Base-by-base conservation (phyloP, 176 grass and related monocot species). In the Cenchrus fungigraminus region DNA sequence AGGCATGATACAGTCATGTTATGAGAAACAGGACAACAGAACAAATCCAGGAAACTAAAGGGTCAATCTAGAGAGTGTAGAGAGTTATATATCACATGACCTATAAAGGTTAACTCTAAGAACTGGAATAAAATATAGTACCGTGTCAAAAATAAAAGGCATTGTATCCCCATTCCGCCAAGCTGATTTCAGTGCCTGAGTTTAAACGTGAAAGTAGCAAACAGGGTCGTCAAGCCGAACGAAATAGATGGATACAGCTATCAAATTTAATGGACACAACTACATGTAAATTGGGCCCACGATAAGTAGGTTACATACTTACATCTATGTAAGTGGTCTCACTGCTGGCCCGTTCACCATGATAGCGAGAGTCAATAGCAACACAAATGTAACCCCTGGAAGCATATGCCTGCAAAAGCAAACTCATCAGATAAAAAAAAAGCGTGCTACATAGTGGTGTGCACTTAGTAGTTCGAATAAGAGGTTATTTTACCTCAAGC, bases 101-200 rank as follows among this genome's bases (percentile, higher is more conserved):
- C 28, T 73, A 40, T 40, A 51, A 5, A 72, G 1, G 40, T 74
- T 60, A 65, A 77, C 17, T 83, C 14, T 61, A 88, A 73, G 45
- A 82, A 59, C 40, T 80, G 43, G 19, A 46, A 53, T 64, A 80
- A 37, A 47, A 75, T 85, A 80, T 55, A 17, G 20, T 95, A 98
- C 96, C 89, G 96, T 98, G 88, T 98, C 96, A 86, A 93, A 94
- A 78, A 98, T 91, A 81, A 98, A 98, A 59, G 93, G 96, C 96
- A 98, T 98, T 1, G 89, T 92, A 77, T 90, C 85, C 54, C 91
- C 96, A 66, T 88, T 92, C 79, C 34, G 88, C 96, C 96, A 98
- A 83, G 93, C 72, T 40, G 74, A 93, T 75, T 90, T 90, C 43
- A 98, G 80, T 93, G 91, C 91, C 96, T 95, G 85, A 77, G 68